Evolutionary conservation across 768 basidiomycete genomes (phyloP), one percentile per base, ranked within the genome.

Genomic region (Boletus rubescentipes): DNA sequence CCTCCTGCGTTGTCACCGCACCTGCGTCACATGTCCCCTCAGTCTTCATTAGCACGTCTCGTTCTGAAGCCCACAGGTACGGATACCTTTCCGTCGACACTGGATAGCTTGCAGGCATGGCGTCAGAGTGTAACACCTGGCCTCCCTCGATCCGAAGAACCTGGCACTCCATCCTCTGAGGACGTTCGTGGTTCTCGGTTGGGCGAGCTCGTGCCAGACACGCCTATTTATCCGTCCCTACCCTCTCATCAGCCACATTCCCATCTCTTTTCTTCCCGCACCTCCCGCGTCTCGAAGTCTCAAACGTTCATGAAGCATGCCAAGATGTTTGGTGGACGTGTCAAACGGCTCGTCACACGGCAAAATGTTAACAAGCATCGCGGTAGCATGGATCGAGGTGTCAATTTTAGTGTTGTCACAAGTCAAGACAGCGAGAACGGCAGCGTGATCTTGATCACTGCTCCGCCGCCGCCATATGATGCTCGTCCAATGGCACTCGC

Each of bases 361-460:
- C 54, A 52, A 26, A 45, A 23, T 12, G 43, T 35, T 9, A 49
- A 42, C 43, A 61, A 46, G 51, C 50, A 58, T 51, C 52, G 46
- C 49, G 35, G 38, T 31, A 60, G 55, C 36, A 65, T 67, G 57
- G 65, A 65, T 54, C 52, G 54, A 39, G 57, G 46, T 23, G 51
- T 61, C 42, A 61, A 26, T 23, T 61, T 61, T 9, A 59, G 56
- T 37, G 34, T 67, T 14, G 49, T 60, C 51, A 57, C 66, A 6
- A 55, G 45, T 21, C 64, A 58, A 43, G 70, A 66, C n/a, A 72
- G 70, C 45, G 70, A 61, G 32, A 55, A 63, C 31, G 70, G 56
- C 16, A 71, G 66, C 46, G 61, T 71, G 35, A 60, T 69, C 37
- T 44, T 72, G 47, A 70, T 71, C 59, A 57, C 51, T 41, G 69